Conservation (phyloP, 768 basidiomycete species). For the Rubroboletus pulcherrimus region DNA sequence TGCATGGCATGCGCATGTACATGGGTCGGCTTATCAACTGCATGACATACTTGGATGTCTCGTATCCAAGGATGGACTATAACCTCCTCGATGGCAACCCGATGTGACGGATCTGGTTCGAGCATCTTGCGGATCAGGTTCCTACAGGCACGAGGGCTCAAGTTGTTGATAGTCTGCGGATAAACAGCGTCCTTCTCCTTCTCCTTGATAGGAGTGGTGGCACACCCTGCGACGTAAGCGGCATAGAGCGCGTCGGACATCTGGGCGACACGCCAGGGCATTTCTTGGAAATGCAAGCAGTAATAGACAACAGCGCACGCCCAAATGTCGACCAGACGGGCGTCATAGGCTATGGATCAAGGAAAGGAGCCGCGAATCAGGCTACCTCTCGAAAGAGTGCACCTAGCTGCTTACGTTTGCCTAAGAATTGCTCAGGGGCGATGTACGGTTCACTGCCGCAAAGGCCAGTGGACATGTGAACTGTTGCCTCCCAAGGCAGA, state of each 20-base stretch:
- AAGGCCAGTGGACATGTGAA: slow-evolving; percentile 95
- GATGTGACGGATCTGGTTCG: slow-evolving; percentile 82
- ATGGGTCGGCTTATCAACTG: slow-evolving; percentile 59
- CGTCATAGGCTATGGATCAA: slow-evolving; percentile 78
- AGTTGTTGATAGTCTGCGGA: slow-evolving; percentile 78
- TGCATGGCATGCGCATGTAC: slow-evolving; percentile 67
- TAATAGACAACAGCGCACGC: slow-evolving; percentile 97
- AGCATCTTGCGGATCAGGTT: slow-evolving; percentile 88
- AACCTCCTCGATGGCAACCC: slow-evolving; percentile 77
- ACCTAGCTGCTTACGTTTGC: slow-evolving; percentile 77
- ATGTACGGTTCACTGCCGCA: slow-evolving; percentile 99
- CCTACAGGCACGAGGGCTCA: slow-evolving; percentile 82
- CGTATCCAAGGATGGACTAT: slow-evolving; percentile 76
- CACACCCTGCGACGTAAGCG: slow-evolving; percentile 55
- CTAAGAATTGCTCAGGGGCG: slow-evolving; percentile 94
- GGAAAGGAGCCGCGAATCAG: slow-evolving; percentile 29
- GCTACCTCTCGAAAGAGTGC: slow-evolving; percentile 34
- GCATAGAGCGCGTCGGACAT: slow-evolving; percentile 75
- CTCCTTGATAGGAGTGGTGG: slow-evolving; percentile 24
- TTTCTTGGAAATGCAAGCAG: slow-evolving; percentile 96
- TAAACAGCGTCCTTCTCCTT: slow-evolving; percentile 31
- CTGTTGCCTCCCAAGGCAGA: slow-evolving; percentile 95
- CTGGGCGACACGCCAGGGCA: slow-evolving; percentile 97
- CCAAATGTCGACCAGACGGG: slow-evolving; percentile 97
- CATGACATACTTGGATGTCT: slow-evolving; percentile 79